These are phyloP conservation scores for Babesia ovata DNA, from an alignment of 169 alveolate genomes.

Conservation along the genomic window DNA sequence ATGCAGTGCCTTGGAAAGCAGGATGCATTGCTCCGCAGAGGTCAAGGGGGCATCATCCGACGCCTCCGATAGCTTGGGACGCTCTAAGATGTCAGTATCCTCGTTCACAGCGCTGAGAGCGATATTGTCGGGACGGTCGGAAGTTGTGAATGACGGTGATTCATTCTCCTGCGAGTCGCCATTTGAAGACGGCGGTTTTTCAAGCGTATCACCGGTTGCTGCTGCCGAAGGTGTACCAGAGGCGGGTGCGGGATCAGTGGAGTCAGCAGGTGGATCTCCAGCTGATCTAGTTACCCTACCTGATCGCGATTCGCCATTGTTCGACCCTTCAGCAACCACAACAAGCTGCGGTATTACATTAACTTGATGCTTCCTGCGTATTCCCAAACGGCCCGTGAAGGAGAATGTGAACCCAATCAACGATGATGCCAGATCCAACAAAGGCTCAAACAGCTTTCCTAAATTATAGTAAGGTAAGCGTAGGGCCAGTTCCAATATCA, in stretches of 20 bases:
- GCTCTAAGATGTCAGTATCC: constrained; percentile 77
- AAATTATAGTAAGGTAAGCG: constrained; percentile 70
- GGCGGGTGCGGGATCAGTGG: not conserved
- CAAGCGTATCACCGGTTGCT: not conserved
- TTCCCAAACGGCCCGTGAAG: constrained; percentile 79
- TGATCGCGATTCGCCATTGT: not conserved
- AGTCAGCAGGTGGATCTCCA: constrained; percentile 35
- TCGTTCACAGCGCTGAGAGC: constrained; percentile 67
- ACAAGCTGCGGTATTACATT: constrained; percentile 71
- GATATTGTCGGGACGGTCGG: constrained; percentile 28
- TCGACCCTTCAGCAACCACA: constrained; percentile 41
- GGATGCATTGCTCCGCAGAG: constrained; percentile 65
- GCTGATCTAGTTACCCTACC: constrained; percentile 30
- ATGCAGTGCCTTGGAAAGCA: constrained; percentile 69
- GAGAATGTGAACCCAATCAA: constrained; percentile 58
- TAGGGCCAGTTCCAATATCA: constrained; percentile 67
- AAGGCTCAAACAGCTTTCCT: constrained; percentile 49
- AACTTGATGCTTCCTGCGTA: constrained; percentile 73
- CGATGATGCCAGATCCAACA: constrained; percentile 46
- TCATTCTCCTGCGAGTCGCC: no score
- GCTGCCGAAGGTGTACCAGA: not conserved
- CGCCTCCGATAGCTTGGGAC: constrained; percentile 71
- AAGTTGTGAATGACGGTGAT: not conserved
- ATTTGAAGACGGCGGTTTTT: not conserved
- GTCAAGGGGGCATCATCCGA: constrained; percentile 46